phyloP scores from a whole-genome alignment of 2,329 filamentous ascomycete genomes.

The Aureobasidium leucospermi region DNA sequence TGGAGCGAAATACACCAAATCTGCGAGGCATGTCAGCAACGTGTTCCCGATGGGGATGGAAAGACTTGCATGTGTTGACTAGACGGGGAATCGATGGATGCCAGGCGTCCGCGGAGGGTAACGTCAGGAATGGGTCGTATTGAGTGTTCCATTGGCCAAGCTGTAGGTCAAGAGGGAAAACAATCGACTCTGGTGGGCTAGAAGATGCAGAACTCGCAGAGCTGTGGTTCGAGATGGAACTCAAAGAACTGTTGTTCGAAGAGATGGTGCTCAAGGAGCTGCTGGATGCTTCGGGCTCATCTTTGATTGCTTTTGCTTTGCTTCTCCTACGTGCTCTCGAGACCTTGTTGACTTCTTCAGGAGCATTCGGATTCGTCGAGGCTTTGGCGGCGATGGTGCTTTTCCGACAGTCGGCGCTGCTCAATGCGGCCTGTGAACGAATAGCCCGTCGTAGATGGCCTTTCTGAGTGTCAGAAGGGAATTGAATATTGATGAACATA shows the following conservation, averaged over 20 bases:
- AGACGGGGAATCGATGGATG: neutral
- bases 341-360: neutral
- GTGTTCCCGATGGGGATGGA: neutral
- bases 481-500: constrained; percentile 3
- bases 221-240: neutral
- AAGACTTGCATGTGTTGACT: neutral
- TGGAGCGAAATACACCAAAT: neutral
- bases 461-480: constrained; percentile 4
- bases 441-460: neutral
- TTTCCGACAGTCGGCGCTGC: neutral
- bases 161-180: neutral
- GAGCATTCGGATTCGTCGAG: neutral
- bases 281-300: neutral
- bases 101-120: neutral
- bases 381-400: constrained; percentile 1
- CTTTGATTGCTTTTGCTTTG: neutral
- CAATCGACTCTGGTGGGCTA: neutral
- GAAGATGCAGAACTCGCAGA: neutral
- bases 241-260: neutral
- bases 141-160: neutral
- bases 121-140: neutral
- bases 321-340: neutral
- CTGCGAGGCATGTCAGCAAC: neutral
- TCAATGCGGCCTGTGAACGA: constrained; percentile 1
- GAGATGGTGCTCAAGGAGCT: neutral